These are phyloP conservation scores for Darksidea phi DNA, from an alignment of 495 filamentous ascomycete genomes.

Conservation along the genomic window DNA sequence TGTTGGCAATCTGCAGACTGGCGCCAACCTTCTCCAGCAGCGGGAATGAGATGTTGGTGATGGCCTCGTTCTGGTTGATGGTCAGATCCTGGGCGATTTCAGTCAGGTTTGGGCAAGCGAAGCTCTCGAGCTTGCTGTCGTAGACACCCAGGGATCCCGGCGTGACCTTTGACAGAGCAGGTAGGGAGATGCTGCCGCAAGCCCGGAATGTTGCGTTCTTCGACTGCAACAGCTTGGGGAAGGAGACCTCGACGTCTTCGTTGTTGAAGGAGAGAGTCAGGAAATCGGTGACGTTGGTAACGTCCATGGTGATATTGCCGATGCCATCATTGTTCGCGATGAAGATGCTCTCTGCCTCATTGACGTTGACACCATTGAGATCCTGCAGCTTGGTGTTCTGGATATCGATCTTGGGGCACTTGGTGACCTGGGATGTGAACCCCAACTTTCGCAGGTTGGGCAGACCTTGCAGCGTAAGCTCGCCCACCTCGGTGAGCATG, in stretches of 20 bases:
- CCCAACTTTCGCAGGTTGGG: conserved; percentile 64
- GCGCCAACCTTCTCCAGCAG: conserved; percentile 66
- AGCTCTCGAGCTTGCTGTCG: conserved; percentile 67
- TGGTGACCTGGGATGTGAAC: conserved; percentile 55
- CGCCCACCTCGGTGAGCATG: conserved; percentile 59
- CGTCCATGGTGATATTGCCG: conserved; percentile 51
- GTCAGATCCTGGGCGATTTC: conserved; percentile 63
- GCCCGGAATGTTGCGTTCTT: conserved; percentile 87
- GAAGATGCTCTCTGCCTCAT: conserved; percentile 56
- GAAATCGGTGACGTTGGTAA: conserved; percentile 63
- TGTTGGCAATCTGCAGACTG: conserved; percentile 82
- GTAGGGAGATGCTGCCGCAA: conserved; percentile 68
- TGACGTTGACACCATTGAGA: conserved; percentile 77
- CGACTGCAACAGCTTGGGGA: conserved; percentile 76
- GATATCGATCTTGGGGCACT: conserved; percentile 67
- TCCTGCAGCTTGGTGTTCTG: conserved; percentile 75
- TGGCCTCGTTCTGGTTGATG: conserved; percentile 71
- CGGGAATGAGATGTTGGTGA: conserved; percentile 77
- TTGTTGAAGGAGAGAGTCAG: conserved; percentile 66
- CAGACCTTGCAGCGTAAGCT: conserved; percentile 71
- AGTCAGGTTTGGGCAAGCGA: conserved; percentile 79
- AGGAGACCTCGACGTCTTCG: conserved; percentile 54
- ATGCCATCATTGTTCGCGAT: conserved; percentile 45
- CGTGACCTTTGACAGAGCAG: conserved; percentile 73
- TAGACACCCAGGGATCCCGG: conserved; percentile 75